Evolutionary conservation across 192 early-diverging fungal genomes (phyloP).

Genomic region (Backusella australiensis): DNA sequence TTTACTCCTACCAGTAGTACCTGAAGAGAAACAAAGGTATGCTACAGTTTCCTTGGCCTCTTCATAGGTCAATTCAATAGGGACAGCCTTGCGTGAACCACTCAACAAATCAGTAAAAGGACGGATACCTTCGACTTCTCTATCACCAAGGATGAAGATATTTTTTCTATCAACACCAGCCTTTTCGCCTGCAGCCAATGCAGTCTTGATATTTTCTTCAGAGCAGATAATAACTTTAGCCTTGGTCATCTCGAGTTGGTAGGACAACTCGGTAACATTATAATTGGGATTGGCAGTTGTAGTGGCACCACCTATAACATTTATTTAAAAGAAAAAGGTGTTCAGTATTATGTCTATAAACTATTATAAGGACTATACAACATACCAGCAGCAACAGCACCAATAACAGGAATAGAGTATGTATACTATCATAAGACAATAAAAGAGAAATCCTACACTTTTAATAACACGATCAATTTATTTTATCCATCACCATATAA

Average conservation of each 20-base stretch:
- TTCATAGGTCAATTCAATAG: slow-evolving; percentile 24
- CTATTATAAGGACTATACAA: slow-evolving; percentile 22
- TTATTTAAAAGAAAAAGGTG: not conserved
- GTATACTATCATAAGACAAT: slow-evolving; percentile 21
- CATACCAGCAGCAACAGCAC: slow-evolving; percentile 38
- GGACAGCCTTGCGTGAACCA: slow-evolving; percentile 5
- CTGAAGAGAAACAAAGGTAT: slow-evolving; percentile 35
- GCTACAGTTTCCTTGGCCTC: slow-evolving; percentile 27
- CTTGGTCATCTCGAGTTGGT: slow-evolving; percentile 67
- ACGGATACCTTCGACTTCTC: slow-evolving; percentile 6
- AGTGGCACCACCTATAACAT: slow-evolving; percentile 54
- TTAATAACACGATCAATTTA: not conserved
- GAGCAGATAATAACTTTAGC: slow-evolving; percentile 66
- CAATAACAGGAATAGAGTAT: slow-evolving; percentile 34
- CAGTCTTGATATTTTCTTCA: slow-evolving; percentile 24
- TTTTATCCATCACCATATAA: not conserved
- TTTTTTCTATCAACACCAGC: slow-evolving; percentile 14
- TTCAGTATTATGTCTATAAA: not conserved
- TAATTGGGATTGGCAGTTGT: slow-evolving; percentile 83
- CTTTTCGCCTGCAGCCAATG: slow-evolving; percentile 22
- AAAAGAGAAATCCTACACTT: not conserved
- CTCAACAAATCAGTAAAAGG: slow-evolving; percentile 26
- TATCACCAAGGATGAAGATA: slow-evolving; percentile 34
- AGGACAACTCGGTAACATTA: slow-evolving; percentile 67
- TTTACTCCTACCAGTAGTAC: slow-evolving; percentile 35